phyloP scores from a whole-genome alignment of 2,329 filamentous ascomycete species.

The Septoria petroselini region DNA sequence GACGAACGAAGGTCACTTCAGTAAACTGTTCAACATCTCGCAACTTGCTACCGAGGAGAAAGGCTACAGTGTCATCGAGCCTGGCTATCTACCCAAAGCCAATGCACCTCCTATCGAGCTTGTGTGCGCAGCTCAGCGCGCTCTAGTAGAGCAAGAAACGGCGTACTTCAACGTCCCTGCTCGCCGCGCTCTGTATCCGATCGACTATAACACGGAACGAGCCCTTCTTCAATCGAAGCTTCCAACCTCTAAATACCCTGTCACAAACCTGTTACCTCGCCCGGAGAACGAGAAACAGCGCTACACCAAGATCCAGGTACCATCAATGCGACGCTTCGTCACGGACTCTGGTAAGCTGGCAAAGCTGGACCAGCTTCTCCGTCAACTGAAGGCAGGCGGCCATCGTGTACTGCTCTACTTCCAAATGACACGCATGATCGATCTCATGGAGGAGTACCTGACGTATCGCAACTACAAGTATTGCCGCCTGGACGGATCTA shows the following conservation, averaged over 20 bases:
- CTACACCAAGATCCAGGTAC: conserved; percentile 87
- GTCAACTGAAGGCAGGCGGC: conserved; percentile 83
- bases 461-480: conserved; percentile 99
- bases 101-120: conserved; percentile 84
- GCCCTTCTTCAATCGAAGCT: conserved; percentile 71
- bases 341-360: conserved; percentile 96
- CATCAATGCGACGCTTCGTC: conserved; percentile 95
- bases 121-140: conserved; percentile 65
- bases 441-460: conserved; percentile 97
- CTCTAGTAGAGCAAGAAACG: conserved; percentile 63
- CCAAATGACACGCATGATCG: conserved; percentile 99
- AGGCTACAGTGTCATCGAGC: conserved; percentile 75
- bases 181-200: conserved; percentile 72
- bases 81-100: conserved; percentile 72
- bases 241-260: conserved; percentile 62
- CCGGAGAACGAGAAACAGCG: conserved; percentile 78
- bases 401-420: conserved; percentile 97
- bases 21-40: conserved; percentile 75
- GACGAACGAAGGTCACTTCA: conserved; percentile 68
- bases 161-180: conserved; percentile 75
- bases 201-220: conserved; percentile 62
- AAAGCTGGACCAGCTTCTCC: conserved; percentile 80
- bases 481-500: conserved; percentile 91
- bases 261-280: conserved; percentile 65
- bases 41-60: conserved; percentile 62